Evolutionary conservation across 2,329 filamentous ascomycete species (phyloP).

Genomic region (Alternaria novae-zelandiae): DNA sequence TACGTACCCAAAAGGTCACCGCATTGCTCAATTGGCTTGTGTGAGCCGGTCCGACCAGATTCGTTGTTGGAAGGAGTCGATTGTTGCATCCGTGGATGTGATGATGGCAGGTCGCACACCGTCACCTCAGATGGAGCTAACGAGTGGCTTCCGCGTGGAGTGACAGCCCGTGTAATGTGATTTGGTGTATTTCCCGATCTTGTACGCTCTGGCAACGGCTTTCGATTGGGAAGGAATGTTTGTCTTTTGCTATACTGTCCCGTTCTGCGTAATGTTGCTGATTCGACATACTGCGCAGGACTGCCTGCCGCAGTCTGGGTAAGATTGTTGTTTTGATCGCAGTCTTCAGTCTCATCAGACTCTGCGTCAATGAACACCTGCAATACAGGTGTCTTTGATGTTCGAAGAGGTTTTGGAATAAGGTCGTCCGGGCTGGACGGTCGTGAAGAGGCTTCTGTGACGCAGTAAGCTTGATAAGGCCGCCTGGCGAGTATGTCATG

Average conservation of each 20-base stretch:
- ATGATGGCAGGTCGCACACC: constrained; percentile 21
- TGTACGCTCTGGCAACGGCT: background rate
- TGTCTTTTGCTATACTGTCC: constrained; percentile 5
- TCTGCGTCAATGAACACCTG: background rate
- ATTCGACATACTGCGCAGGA: background rate
- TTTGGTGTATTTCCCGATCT: constrained; percentile 4
- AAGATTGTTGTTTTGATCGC: background rate
- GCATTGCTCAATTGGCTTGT: background rate
- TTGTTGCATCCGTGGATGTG: constrained; percentile 24
- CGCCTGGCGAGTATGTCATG: background rate
- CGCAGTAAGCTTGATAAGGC: constrained; percentile 30
- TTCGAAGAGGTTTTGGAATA: constrained; percentile 6
- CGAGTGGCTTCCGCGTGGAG: constrained; percentile 20
- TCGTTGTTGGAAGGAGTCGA: background rate
- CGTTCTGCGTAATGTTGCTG: background rate
- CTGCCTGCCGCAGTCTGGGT: background rate
- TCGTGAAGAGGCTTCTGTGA: constrained; percentile 25
- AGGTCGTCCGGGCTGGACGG: constrained; percentile 20
- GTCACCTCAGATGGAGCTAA: constrained; percentile 2
- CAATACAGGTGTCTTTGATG: background rate
- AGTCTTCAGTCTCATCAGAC: background rate
- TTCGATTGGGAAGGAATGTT: background rate
- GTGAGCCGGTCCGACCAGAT: background rate
- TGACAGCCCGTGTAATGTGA: constrained; percentile 21
- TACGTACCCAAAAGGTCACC: background rate